A percentile compares a stretch with the other conserved stretches of the same genome.
Evolutionary conservation across 2,329 filamentous ascomycete species (phyloP).

Genomic region (Penicillium sp.): DNA sequence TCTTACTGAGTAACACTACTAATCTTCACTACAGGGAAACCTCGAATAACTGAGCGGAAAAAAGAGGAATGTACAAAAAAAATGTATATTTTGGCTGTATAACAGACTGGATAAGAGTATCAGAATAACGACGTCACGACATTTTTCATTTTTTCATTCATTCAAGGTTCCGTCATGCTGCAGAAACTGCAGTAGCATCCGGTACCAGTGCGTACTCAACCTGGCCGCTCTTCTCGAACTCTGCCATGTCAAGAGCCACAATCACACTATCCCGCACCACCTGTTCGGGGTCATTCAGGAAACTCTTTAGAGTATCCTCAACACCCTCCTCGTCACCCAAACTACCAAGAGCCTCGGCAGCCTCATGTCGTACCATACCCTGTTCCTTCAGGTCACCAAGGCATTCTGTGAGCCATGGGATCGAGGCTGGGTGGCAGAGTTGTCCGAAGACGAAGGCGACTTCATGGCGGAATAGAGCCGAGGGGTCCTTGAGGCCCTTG

Average conservation of each 20-base stretch:
- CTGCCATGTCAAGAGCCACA: constrained; percentile 95
- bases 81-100: constrained; percentile 25
- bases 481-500: constrained; percentile 75
- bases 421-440: constrained; percentile 91
- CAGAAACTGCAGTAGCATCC: constrained; percentile 39
- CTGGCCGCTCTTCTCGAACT: constrained; percentile 86
- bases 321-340: constrained; percentile 91
- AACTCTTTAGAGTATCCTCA: constrained; percentile 74
- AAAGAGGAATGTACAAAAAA: constrained; percentile 12
- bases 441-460: constrained; percentile 98
- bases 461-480: constrained; percentile 93
- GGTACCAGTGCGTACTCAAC: constrained; percentile 90
- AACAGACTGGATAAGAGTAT: constrained; percentile 26
- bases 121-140: constrained; percentile 27
- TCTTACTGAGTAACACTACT: constrained; percentile 11
- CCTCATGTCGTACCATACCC: constrained; percentile 97
- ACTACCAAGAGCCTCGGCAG: constrained; percentile 90
- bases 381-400: constrained; percentile 75
- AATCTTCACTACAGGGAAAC: constrained; percentile 30
- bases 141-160: constrained; percentile 16
- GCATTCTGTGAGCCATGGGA: constrained; percentile 75
- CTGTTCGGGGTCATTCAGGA: constrained; percentile 83
- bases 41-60: constrained; percentile 30
- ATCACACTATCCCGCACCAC: constrained; percentile 93
- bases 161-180: constrained; percentile 23